Conservation (phyloP, 139 green algal genomes). For the Ulvella scutata region DNA sequence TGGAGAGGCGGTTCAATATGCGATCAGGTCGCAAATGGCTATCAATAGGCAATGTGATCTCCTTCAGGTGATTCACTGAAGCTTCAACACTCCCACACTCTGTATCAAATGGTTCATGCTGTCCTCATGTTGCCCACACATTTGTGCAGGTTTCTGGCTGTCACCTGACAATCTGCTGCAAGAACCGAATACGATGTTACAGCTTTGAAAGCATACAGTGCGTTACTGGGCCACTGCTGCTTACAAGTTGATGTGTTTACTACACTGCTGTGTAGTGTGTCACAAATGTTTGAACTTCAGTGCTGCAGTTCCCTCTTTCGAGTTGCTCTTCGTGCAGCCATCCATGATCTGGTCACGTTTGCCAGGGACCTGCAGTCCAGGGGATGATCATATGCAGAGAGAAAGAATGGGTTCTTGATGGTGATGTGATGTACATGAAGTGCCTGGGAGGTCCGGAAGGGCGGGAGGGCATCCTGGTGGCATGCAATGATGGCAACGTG, state of each 20-base stretch:
- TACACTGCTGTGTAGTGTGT: background rate
- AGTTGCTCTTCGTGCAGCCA: background rate
- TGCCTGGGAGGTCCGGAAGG: constrained; percentile 38
- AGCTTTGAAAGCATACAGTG: constrained; percentile 40
- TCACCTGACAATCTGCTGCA: background rate
- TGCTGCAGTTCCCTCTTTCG: background rate
- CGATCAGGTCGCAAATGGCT: constrained; percentile 38
- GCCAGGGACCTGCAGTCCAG: background rate
- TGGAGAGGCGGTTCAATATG: background rate
- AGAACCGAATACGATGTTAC: constrained; percentile 13
- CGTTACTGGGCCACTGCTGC: background rate
- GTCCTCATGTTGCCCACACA: too few species aligned
- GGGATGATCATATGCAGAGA: too few species aligned
- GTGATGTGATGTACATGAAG: constrained; percentile 32
- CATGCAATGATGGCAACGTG: constrained; percentile 15
- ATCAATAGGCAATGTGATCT: constrained; percentile 68
- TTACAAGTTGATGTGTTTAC: background rate
- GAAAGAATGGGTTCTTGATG: constrained; percentile 13
- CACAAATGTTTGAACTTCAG: background rate
- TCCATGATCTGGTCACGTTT: background rate
- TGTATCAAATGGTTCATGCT: constrained; percentile 39
- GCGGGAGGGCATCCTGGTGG: constrained; percentile 58
- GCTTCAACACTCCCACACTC: constrained; percentile 51
- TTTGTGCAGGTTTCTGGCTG: background rate
- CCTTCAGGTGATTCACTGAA: constrained; percentile 58